phyloP scores from a whole-genome alignment of 148 eudicot species.

The Spergularia marina region DNA sequence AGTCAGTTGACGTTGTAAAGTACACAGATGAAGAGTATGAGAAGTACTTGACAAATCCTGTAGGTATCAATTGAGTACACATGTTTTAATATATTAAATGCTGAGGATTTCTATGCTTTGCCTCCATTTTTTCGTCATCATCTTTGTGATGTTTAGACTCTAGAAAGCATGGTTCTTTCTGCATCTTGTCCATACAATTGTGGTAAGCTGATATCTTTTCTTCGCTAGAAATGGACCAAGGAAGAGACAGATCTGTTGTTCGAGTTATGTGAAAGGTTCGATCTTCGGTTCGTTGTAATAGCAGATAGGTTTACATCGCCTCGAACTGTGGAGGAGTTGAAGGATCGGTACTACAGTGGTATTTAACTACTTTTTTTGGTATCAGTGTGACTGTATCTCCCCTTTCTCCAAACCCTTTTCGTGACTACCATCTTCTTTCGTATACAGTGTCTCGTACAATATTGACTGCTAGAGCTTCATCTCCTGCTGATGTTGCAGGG shows the following conservation, averaged over 20 bases:
- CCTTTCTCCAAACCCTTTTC: background rate
- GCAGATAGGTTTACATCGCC: slow-evolving; percentile 82
- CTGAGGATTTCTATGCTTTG: background rate
- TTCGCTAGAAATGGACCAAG: slow-evolving; percentile 73
- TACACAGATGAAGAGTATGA: slow-evolving; percentile 96
- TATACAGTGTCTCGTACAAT: slow-evolving; percentile 62
- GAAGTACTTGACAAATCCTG: slow-evolving; percentile 76
- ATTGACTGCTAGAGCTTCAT: slow-evolving; percentile 74
- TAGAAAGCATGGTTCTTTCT: background rate
- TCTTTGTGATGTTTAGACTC: background rate
- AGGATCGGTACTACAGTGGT: slow-evolving; percentile 88
- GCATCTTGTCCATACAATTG: background rate
- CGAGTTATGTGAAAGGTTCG: slow-evolving; percentile 78
- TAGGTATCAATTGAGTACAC: slow-evolving; percentile 35
- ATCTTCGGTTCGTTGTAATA: slow-evolving; percentile 75
- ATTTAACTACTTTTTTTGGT: slow-evolving; percentile 19
- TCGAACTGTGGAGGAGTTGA: slow-evolving; percentile 80
- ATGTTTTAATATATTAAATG: background rate
- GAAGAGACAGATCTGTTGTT: slow-evolving; percentile 91
- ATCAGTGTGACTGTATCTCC: background rate
- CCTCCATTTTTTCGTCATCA: background rate
- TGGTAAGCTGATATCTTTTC: background rate
- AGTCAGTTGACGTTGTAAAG: slow-evolving; percentile 74
- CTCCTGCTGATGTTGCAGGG: slow-evolving; percentile 67
- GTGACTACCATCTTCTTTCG: slow-evolving; percentile 11